Base-by-base conservation (phyloP, 2,329 filamentous ascomycete genomes). In the Alternaria brassicicola region DNA sequence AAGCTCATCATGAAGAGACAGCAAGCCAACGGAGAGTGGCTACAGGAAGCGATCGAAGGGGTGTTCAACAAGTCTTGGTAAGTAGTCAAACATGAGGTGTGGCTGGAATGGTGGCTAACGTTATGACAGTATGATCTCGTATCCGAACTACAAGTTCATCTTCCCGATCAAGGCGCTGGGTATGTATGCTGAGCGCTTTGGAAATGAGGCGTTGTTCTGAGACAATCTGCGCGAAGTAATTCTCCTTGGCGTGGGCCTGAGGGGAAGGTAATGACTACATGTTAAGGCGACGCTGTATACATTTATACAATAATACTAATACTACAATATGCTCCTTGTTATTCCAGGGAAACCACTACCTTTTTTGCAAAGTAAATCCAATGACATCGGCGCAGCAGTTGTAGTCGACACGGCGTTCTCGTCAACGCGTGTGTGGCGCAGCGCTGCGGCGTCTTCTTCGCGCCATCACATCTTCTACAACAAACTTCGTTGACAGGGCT, bases 31-130 rank as follows among this genome's bases (percentile, higher is more conserved):
- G 95, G 95, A 31, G 93, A 97, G 80, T 99, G 95, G 95, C 76
- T 91, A 66, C 93, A 97, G 75, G 95, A 98, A 78, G 89, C 90
- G 1, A 98, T 99, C 69, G 95, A 99, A 77, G 95, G 95, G 2
- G 95, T 99, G 10, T 99, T 99, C 80, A 99, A 99, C 80, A 97
- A 97, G 82, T 95, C 89, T 71, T 98, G 94, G 87, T 89, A 76
- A 80, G 85, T 84, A 9, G n/a, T 1, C 2, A 13, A 12, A 7
- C 21, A 26, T 28, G 3, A 3, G 25, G 31, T 3, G 15, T 28
- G 25, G 9, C 8, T 6, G n/a, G 6, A 42, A n/a, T 6, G 17
- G 25, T 8, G 28, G 61, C 67, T 68, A 59, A 67, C 31, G 4
- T 23, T 17, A 58, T 1, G 7, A 59, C 70, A 89, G 88, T 83